Base-by-base conservation (phyloP, 139 green algal genomes). In the Nannochloris sp. region DNA sequence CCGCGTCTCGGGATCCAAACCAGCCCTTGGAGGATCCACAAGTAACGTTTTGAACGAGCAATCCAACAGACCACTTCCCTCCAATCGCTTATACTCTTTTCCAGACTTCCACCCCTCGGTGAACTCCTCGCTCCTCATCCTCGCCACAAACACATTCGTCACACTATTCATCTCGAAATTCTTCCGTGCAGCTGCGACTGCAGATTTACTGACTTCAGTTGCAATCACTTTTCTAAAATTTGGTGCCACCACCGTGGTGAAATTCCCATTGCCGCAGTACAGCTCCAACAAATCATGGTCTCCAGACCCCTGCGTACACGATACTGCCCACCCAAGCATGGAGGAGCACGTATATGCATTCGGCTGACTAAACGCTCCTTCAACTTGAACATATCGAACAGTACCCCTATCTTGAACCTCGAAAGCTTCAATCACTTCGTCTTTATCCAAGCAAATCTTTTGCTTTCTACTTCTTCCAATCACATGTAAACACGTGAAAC, bases 201-300 rank as follows among this genome's bases (percentile, higher is more conserved):
- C 77, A 0, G 68, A 59, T 67, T 94, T 94, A 62, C 83, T 87
- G 19, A 96, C 72, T 75, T 96, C 89, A n/a, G 89, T 96, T 1
- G 87, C 89, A 4, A 96, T 70, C 19, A 92, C 85, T 19, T 76
- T 64, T 44, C 75, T 58, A 81, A 95, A 96, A 72, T 91, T 92
- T 24, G 79, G 66, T 5, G 88, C 83, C 18, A 97, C 58, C 0
- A 89, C 85, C 1, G 90, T 71, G 1, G 88, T 94, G 82, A 96
- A 95, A 77, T 95, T 96, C 44, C 87, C 87, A 72, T 96, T 96
- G 50, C 91, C 91, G 62, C 90, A 96, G 81, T 96, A 97, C 29
- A 97, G 74, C 75, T 95, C 87, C 27, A 91, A 64, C 48, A 91
- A 62, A 61, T 91, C 85, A 23, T 56, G 54, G 0, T 50, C 43